Evolutionary conservation across 352 stramenopile genomes (phyloP).

Genomic region (Pelagophyceae sp.): DNA sequence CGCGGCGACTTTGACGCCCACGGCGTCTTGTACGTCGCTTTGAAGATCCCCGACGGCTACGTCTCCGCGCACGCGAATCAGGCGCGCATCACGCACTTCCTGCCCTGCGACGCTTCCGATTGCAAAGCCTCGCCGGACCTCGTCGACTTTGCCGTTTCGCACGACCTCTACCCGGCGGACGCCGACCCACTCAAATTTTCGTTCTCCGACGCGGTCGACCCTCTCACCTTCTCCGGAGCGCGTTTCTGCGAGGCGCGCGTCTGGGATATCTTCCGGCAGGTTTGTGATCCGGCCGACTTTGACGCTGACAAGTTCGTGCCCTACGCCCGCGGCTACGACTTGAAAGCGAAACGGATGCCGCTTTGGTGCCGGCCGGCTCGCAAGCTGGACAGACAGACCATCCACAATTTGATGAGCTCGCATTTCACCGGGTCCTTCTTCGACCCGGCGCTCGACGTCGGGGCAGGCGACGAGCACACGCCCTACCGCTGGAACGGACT

Average conservation of each 20-base stretch:
- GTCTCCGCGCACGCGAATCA: constrained; percentile 54
- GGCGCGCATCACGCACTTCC: constrained; percentile 31
- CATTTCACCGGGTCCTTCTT: constrained; percentile 51
- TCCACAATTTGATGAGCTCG: constrained; percentile 44
- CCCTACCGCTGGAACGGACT: constrained; percentile 43
- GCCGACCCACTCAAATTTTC: constrained; percentile 35
- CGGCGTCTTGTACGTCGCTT: constrained; percentile 50
- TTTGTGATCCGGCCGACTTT: constrained; percentile 39
- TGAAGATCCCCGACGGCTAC: constrained; percentile 41
- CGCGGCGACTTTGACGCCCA: constrained; percentile 35
- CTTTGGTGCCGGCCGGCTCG: constrained; percentile 44
- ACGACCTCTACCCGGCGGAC: constrained; percentile 41
- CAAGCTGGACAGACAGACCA: constrained; percentile 37
- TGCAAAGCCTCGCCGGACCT: constrained; percentile 46
- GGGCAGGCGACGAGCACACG: constrained; percentile 28
- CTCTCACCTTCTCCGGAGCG: constrained; percentile 39
- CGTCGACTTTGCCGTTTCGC: constrained; percentile 45
- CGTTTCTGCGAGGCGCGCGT: constrained; percentile 48
- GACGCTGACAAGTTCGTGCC: constrained; percentile 35
- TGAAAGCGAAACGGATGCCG: constrained; percentile 49
- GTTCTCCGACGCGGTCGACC: constrained; percentile 54
- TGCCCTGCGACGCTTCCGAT: constrained; percentile 38
- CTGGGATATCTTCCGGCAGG: constrained; percentile 46
- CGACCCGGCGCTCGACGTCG: constrained; percentile 43
- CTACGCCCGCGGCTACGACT: constrained; percentile 45